A percentile compares a stretch with the other conserved stretches of the same genome.
Conservation (phyloP, 83 land plant genomes). For the Isoetes engelmannii region DNA sequence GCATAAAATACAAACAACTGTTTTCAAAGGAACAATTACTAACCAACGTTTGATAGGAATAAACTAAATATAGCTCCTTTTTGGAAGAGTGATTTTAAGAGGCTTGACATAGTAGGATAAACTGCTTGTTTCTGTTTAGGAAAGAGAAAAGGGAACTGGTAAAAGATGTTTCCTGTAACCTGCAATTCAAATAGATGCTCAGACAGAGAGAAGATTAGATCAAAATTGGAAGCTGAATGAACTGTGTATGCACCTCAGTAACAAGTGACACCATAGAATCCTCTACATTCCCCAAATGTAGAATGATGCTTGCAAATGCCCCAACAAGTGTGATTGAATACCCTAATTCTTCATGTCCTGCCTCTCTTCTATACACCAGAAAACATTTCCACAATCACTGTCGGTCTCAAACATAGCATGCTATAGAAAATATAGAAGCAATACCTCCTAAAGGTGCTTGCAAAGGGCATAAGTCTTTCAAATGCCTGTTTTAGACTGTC, state of each 20-base stretch:
- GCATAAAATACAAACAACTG: neutral
- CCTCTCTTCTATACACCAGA: constrained; percentile 8
- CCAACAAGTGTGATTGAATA: constrained; percentile 42
- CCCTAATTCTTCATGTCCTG: constrained; percentile 36
- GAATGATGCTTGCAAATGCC: constrained; percentile 41
- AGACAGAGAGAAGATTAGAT: neutral
- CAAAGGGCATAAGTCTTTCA: constrained; percentile 43
- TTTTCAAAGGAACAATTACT: constrained; percentile 6
- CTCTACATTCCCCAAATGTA: constrained; percentile 32
- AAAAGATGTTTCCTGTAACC: constrained; percentile 45
- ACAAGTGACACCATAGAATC: constrained; percentile 38
- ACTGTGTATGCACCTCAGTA: constrained; percentile 30
- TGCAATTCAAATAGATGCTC: constrained; percentile 15
- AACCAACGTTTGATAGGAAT: constrained; percentile 38
- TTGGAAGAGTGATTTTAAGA: constrained; percentile 29
- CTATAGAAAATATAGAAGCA: neutral
- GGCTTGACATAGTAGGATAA: constrained; percentile 26
- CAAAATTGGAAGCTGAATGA: neutral
- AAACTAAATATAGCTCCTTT: constrained; percentile 29
- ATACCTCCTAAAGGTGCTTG: constrained; percentile 25
- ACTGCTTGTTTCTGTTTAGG: constrained; percentile 38
- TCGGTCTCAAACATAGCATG: neutral
- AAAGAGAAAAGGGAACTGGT: constrained; percentile 38
- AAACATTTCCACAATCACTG: neutral
- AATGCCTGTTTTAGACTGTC: constrained; percentile 34